Base-by-base conservation (phyloP, 371 early-diverging fungal genomes). In the Fennellomyces sp. region DNA sequence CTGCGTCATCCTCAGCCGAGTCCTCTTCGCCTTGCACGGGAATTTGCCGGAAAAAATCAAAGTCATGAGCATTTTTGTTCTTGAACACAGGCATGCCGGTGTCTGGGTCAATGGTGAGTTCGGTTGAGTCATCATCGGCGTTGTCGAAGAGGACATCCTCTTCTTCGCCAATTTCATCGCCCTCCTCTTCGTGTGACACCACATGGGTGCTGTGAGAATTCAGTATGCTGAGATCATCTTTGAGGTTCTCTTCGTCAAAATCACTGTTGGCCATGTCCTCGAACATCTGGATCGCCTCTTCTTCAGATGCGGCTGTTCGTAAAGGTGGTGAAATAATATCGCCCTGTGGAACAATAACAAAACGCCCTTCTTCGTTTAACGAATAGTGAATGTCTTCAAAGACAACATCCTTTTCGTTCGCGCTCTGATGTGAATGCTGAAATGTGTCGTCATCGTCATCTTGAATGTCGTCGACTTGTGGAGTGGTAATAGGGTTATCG, bases 61-160 rank as follows among this genome's bases (percentile, higher is more conserved):
- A 60, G 25, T 60, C 60, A 29, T 39, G 28, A 15, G 47, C n/a
- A 29, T 52, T 39, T 42, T 52, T 60, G 42, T 52, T 52, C 21
- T 25, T 33, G n/a, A 51, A 60, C 10, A 28, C 25, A 21, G 60
- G 52, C 42, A 60, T 26, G 28, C 33, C 52, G 21, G 52, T 42
- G 39, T 51, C 52, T 28, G 51, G 42, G 23, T 60, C 60, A 38
- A 54, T 26, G 2, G 27, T 25, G 8, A 54, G 28, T n/a, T 52
- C 35, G 12, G n/a, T n/a, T n/a, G n/a, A n/a, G n/a, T n/a, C n/a
- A n/a, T 36, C 19, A 31, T 42, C 45, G n/a, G 0, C 45, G 23
- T 45, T 45, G n/a, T 45, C 45, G 23, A 45, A 45, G 5, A 45
- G n/a, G 8, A 45, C 3, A 8, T 23, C 15, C 26, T 42, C 42